A percentile compares a stretch with the other conserved stretches of the same genome.
Evolutionary conservation across 1,139 yeast genomes (phyloP).

Genomic region (Kodamaea suecica): DNA sequence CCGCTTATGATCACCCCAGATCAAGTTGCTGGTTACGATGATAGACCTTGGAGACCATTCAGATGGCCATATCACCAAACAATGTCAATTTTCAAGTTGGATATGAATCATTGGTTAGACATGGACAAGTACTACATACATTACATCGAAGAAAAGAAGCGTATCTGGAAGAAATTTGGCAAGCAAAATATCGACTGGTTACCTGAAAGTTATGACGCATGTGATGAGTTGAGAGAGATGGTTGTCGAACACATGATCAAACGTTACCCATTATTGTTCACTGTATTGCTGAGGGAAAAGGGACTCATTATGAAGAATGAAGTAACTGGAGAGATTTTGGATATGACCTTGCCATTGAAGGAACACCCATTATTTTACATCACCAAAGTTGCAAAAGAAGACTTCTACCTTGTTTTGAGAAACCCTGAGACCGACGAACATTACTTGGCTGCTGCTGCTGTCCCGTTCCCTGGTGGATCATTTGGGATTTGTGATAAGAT

Average conservation of each 20-base stretch:
- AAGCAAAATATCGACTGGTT: conserved; percentile 62
- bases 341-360: conserved; percentile 56
- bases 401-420: conserved; percentile 59
- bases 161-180: conserved; percentile 58
- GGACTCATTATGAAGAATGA: conserved; percentile 55
- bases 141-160: conserved; percentile 58
- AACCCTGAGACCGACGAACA: conserved; percentile 55
- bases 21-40: conserved; percentile 61
- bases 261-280: conserved; percentile 63
- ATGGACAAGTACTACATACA: conserved; percentile 74
- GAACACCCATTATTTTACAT: conserved; percentile 62
- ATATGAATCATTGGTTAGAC: conserved; percentile 72
- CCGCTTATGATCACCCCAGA: conserved; percentile 67
- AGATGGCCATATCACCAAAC: conserved; percentile 81
- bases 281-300: conserved; percentile 28
- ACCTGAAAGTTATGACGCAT: conserved; percentile 65
- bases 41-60: conserved; percentile 79
- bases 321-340: conserved; percentile 58
- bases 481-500: conserved; percentile 59
- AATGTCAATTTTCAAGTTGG: conserved; percentile 68
- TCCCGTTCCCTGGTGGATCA: conserved; percentile 76
- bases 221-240: conserved; percentile 60
- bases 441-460: conserved; percentile 70
- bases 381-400: conserved; percentile 72
- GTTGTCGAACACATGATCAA: conserved; percentile 57